Evolutionary conservation across 2,329 filamentous ascomycete species (phyloP).

Genomic region (Sordariomycetes sp.): DNA sequence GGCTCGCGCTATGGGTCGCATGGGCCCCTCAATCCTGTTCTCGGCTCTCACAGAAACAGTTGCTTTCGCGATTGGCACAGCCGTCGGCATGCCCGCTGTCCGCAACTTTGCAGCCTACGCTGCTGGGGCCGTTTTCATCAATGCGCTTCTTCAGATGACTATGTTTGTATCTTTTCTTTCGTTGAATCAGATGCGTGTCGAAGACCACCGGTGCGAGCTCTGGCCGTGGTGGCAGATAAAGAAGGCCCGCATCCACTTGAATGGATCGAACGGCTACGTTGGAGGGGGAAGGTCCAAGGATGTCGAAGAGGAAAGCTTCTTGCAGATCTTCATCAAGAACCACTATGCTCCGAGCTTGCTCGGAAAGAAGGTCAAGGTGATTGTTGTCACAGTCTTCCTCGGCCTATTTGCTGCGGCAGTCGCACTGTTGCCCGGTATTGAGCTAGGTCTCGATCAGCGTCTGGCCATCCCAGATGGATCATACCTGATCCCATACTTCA

Average conservation of each 20-base stretch:
- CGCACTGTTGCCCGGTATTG: conserved; percentile 73
- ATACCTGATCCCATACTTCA: conserved; percentile 93
- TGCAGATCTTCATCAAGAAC: conserved; percentile 87
- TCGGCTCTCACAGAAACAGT: conserved; percentile 93
- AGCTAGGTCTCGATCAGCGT: conserved; percentile 86
- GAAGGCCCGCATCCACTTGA: conserved; percentile 60
- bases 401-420: conserved; percentile 80
- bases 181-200: conserved; percentile 83
- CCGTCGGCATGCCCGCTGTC: conserved; percentile 96
- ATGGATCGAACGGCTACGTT: conserved; percentile 43
- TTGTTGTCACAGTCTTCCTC: conserved; percentile 71
- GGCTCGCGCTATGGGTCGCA: conserved; percentile 81
- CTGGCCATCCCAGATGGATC: conserved; percentile 91
- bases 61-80: conserved; percentile 84
- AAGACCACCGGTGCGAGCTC: conserved; percentile 82
- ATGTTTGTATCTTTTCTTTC: conserved; percentile 92
- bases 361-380: conserved; percentile 68
- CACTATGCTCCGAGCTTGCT: conserved; percentile 77
- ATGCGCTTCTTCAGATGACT: conserved; percentile 91
- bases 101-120: conserved; percentile 96
- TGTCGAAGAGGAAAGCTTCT: conserved; percentile 69
- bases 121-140: conserved; percentile 92
- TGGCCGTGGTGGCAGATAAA: conserved; percentile 81
- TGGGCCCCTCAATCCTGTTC: conserved; percentile 92
- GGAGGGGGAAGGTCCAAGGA: conserved; percentile 54